Evolutionary conservation across 805 yeast species (phyloP).

Genomic region (Yamadazyma kitorensis): DNA sequence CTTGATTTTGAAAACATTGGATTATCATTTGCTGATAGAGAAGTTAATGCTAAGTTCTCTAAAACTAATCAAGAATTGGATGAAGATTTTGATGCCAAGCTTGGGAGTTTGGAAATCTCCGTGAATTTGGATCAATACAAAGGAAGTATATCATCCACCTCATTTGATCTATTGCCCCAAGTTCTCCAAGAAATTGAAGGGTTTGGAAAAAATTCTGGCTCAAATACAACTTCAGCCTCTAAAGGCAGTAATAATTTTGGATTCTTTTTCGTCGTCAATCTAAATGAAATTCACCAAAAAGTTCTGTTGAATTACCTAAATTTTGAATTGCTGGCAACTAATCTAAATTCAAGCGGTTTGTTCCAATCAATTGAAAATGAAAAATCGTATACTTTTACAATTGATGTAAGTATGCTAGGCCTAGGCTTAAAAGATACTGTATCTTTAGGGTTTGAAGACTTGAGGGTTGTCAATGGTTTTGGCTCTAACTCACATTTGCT

Average conservation of each 20-base stretch:
- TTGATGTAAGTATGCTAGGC: slow-evolving; percentile 3
- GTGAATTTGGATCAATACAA: slow-evolving; percentile 10
- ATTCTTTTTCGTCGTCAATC: slow-evolving; percentile 7
- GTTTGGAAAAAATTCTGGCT: neutral
- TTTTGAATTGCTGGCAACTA: slow-evolving; percentile 3
- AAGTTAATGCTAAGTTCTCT: slow-evolving; percentile 10
- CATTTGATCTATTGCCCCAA: slow-evolving; percentile 3
- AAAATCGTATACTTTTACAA: slow-evolving; percentile 2
- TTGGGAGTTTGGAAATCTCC: slow-evolving; percentile 10
- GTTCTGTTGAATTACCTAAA: slow-evolving; percentile 1
- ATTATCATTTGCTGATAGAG: slow-evolving; percentile 5
- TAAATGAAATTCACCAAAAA: slow-evolving; percentile 9
- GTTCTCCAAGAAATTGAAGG: slow-evolving; percentile 1
- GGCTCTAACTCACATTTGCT: slow-evolving; percentile 1
- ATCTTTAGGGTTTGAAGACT: slow-evolving; percentile 4
- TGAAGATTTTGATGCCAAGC: slow-evolving; percentile 11
- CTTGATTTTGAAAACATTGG: slow-evolving; percentile 13
- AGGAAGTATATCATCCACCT: slow-evolving; percentile 5
- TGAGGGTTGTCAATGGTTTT: slow-evolving; percentile 8
- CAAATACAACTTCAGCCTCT: neutral
- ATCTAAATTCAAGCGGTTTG: slow-evolving; percentile 4
- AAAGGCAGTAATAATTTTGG: slow-evolving; percentile 6
- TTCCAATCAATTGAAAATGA: slow-evolving; percentile 4
- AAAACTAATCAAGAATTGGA: slow-evolving; percentile 4
- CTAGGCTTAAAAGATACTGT: neutral